Evolutionary conservation across 2,329 filamentous ascomycete genomes (phyloP).

Genomic region (Clonostachys rosea): DNA sequence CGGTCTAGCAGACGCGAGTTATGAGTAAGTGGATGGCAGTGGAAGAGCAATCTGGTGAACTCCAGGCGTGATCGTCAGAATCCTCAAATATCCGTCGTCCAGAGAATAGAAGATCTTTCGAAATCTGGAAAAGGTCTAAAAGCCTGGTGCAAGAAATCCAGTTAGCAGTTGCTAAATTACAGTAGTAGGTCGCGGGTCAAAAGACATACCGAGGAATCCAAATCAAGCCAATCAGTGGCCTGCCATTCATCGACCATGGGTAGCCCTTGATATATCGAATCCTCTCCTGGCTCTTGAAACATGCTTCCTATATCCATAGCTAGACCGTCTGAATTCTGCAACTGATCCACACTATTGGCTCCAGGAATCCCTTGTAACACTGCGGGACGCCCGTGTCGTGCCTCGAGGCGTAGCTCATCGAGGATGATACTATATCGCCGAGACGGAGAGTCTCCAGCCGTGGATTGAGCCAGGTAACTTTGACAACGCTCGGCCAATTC

Average conservation of each 20-base stretch:
- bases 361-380: background rate
- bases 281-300: background rate
- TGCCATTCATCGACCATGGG: constrained; percentile 16
- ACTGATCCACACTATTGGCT: background rate
- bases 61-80: too few species aligned
- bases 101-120: constrained; percentile 6
- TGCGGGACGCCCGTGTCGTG: background rate
- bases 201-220: constrained; percentile 14
- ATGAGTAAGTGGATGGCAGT: too few species aligned
- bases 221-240: constrained; percentile 19
- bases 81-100: constrained; percentile 2
- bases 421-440: constrained; percentile 47
- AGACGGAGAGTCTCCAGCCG: constrained; percentile 32
- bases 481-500: constrained; percentile 29
- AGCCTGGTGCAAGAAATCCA: constrained; percentile 4
- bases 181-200: background rate
- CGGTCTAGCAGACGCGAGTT: too few species aligned
- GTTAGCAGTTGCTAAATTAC: background rate
- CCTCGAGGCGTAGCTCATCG: constrained; percentile 34
- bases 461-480: constrained; percentile 31
- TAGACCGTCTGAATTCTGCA: background rate
- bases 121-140: constrained; percentile 8
- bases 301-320: background rate
- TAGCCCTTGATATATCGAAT: background rate
- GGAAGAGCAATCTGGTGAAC: too few species aligned